Evolutionary conservation across 768 basidiomycete species (phyloP), one percentile per base, ranked within the genome.

Genomic region (Calocybe cyanea): DNA sequence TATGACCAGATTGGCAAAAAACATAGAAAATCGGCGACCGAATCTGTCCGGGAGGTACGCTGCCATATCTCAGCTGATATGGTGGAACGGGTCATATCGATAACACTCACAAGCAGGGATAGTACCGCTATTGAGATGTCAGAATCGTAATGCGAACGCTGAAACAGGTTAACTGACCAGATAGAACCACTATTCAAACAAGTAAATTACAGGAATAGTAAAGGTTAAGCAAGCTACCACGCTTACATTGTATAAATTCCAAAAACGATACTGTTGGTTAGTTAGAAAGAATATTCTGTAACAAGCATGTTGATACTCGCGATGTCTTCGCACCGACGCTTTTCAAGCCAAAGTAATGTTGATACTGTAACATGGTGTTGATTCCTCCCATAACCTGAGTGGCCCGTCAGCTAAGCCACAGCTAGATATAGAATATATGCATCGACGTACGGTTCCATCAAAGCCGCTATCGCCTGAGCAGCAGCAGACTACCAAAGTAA

Each of bases 401-500:
- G 40, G 38, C 23, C 17, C 13, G 23, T 17, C 45, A 45, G 48
- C 23, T 33, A 40, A 39, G 41, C 32, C 18, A 11, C 24, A 14
- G 28, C 8, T 5, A n/a, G 30, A n/a, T 23, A 2, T 20, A 10
- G 13, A 21, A 33, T n/a, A 33, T 15, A 20, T 21, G 55, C 6
- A n/a, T 46, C 2, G 15, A 43, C 70, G 21, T 40, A 75, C 75
- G 25, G 77, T 78, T 9, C 72, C 71, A 55, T 79, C 77, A 49
- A 79, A 77, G 6, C 76, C 76, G 47, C 66, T 73, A 57, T 76
- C 75, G 18, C 75, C 73, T 2, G 74, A 70, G 53, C 75, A 77
- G 53, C 69, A 75, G 46, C 72, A 75, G 9, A 68, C 67, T 13
- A 71, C 61, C 24, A 77, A 57, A n/a, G 73, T 71, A 37, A 74